Evolutionary conservation across 495 filamentous ascomycete genomes (phyloP), one percentile per base, ranked within the genome.

Genomic region (Zalerion maritima): DNA sequence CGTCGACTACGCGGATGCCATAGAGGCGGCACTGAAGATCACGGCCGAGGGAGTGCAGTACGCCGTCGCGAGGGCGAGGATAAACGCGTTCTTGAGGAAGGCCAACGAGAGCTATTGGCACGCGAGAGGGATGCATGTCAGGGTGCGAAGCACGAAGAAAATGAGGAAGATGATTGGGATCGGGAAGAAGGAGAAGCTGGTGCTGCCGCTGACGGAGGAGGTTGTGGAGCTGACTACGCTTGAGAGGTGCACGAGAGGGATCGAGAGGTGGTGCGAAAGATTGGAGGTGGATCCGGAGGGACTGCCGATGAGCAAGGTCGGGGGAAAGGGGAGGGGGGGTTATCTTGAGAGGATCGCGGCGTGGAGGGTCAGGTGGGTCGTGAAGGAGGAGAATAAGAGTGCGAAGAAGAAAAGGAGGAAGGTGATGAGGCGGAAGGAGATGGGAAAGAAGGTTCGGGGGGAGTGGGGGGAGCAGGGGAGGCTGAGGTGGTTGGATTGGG

Each of bases 91-190:
- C 16, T 13, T 46, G 10, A 15, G 5, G 18, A 22, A 25, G 13
- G 36, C 42, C 30, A 49, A 44, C 20, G 43, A 38, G 16, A 26
- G 28, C 8, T 46, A 36, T 30, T 46, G 43, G 19, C 38, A 37
- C 22, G 40, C 40, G 10, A 37, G 46, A 18, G 36, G 39, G 19
- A 28, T 49, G 6, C 43, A 45, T 23, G 31, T 24, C 10, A 28
- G 37, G 13, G 40, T 45, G 26, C 26, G 37, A 11, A 14, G 18
- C 28, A 33, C 40, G 6, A 31, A 37, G 30, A 17, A 24, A 19
- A 29, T 46, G 14, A 37, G 32, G 26, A 34, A 36, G 15, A 32
- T 30, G 19, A 32, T 46, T 21, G 23, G 30, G 11, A 34, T 43
- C 7, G 34, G 35, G 3, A 35, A 38, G 30, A 36, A 47, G 18